phyloP scores from a whole-genome alignment of 306 rosid genomes.

The Sechiopsis laciniata region DNA sequence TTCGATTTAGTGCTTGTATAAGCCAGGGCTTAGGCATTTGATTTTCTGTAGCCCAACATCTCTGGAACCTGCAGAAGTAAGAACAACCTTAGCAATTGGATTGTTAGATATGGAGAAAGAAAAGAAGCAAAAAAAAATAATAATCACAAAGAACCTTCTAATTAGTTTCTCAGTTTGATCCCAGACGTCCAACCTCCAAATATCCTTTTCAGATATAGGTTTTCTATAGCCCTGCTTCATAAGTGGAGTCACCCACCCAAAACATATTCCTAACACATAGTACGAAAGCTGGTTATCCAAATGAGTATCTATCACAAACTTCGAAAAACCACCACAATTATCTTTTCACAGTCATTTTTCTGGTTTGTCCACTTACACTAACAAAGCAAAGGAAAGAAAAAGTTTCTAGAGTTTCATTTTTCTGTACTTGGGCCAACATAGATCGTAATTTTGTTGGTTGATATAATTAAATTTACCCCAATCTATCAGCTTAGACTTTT shows the following conservation, averaged over 20 bases:
- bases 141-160: conserved; percentile 33
- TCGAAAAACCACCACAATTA: not conserved
- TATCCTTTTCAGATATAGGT: conserved; percentile 64
- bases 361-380: not conserved
- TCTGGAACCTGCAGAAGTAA: conserved; percentile 49
- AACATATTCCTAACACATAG: conserved; percentile 51
- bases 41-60: conserved; percentile 62
- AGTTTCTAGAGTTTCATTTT: not conserved
- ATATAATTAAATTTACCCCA: too few species aligned
- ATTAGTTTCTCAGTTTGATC: conserved; percentile 58
- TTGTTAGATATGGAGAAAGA: conserved; percentile 22
- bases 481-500: too few species aligned
- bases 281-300: conserved; percentile 19
- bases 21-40: conserved; percentile 69
- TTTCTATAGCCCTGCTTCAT: conserved; percentile 70
- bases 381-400: not conserved
- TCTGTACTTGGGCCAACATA: not conserved
- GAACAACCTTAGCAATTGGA: conserved; percentile 18
- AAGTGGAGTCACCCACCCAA: conserved; percentile 84
- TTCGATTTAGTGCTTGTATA: conserved; percentile 64
- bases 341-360: not conserved
- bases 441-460: too few species aligned
- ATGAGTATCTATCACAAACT: not conserved
- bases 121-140: conserved; percentile 17
- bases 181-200: conserved; percentile 87